Evolutionary conservation across 2,329 filamentous ascomycete genomes (phyloP), one percentile per base, ranked within the genome.

Genomic region (Ascochyta pisi): DNA sequence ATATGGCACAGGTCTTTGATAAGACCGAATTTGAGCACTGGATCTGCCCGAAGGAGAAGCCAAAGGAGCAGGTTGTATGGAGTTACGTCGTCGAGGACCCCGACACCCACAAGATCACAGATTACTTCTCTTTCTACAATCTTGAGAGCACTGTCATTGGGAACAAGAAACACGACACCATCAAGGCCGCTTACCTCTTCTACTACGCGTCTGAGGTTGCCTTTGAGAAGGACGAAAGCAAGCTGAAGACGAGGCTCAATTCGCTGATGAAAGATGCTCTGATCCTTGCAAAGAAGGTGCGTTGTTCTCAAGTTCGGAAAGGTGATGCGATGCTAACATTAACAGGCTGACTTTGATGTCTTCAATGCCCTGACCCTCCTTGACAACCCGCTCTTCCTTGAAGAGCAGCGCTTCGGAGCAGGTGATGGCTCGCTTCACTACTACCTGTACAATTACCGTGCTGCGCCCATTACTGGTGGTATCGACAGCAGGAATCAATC

Each of bases 371-470:
- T 99, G 51, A 96, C 93, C 0, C 83, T 97, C 35, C 89, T 96
- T 78, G 94, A 99, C 77, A 99, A 99, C 76, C 89, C 87, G 0
- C 83, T 98, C 19, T 98, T 99, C 84, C 83, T 99, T 6, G 89
- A 94, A 73, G 84, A 97, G 65, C 91, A 97, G 72, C 96, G 96
- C 77, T 99, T 97, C 69, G 95, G 94, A 40, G 88, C 90, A 5
- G 95, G 95, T 29, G 95, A 99, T 74, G 95, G 95, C 42, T 92
- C 95, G 75, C 82, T 99, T 67, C 92, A 99, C 77, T 99, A 93
- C 79, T 99, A 99, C 77, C 82, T 99, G 29, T 99, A 96, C 84
- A 99, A 99, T 79, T 99, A 97, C 81, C 87, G 92, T 54, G 91
- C 92, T 12, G 88, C 90, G 57, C 87, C 88, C n/a, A 89, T 99